Evolutionary conservation across 495 filamentous ascomycete species (phyloP).

Genomic region (Schizothecium vesticola): DNA sequence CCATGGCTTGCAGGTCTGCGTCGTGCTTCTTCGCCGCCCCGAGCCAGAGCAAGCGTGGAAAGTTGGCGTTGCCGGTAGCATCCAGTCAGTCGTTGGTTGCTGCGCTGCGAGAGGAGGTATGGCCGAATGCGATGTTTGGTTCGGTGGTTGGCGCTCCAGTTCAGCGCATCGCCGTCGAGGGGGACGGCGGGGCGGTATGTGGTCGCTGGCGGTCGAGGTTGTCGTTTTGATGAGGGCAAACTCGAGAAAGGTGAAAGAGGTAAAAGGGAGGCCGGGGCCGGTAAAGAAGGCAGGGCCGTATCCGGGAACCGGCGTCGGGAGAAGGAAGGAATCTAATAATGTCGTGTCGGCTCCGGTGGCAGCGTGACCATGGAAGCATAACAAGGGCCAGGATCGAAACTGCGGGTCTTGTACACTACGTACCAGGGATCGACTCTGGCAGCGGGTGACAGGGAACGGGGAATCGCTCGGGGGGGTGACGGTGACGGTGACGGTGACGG

Average conservation of each 20-base stretch:
- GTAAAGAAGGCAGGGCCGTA: background rate
- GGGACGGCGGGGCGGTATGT: background rate
- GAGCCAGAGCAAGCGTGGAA: background rate
- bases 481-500: background rate
- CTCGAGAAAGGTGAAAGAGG: background rate
- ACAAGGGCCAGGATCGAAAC: background rate
- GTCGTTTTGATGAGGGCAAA: background rate
- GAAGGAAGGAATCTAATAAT: background rate
- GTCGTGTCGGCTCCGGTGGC: background rate
- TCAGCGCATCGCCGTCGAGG: background rate
- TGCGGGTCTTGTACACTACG: background rate
- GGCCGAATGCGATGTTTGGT: background rate
- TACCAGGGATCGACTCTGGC: background rate
- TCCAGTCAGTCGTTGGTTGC: background rate
- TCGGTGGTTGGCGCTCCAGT: background rate
- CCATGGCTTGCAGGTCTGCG: constrained; percentile 2
- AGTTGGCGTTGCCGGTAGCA: background rate
- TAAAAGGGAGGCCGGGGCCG: background rate
- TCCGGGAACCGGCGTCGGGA: background rate
- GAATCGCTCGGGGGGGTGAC: background rate
- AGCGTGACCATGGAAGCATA: background rate
- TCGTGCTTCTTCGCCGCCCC: background rate
- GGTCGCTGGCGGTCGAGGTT: background rate
- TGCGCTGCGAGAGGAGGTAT: background rate
- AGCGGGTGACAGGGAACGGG: background rate